phyloP scores from a whole-genome alignment of 805 yeast species.

The Wickerhamiella occidentalis region DNA sequence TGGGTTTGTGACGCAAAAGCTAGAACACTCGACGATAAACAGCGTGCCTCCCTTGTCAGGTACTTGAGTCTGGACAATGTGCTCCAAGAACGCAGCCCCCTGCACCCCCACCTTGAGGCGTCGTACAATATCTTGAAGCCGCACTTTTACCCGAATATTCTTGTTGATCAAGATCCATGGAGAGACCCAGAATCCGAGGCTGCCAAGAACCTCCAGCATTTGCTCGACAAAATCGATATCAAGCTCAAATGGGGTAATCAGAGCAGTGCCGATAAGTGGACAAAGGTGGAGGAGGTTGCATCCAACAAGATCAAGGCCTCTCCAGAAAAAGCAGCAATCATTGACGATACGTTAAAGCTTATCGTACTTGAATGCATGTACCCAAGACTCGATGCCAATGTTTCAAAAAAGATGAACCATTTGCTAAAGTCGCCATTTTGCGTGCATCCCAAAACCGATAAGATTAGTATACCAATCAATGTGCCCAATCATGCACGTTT shows the following conservation, averaged over 20 bases:
- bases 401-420: slow-evolving; percentile 79
- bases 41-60: slow-evolving; percentile 68
- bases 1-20: slow-evolving; percentile 91
- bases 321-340: slow-evolving; percentile 69
- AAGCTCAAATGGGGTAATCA: slow-evolving; percentile 55
- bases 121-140: slow-evolving; percentile 55
- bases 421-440: slow-evolving; percentile 93
- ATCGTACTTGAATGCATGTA: slow-evolving; percentile 35
- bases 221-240: not conserved
- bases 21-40: slow-evolving; percentile 54
- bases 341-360: slow-evolving; percentile 36
- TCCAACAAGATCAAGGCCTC: slow-evolving; percentile 37
- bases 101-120: slow-evolving; percentile 72
- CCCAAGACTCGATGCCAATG: slow-evolving; percentile 89
- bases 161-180: slow-evolving; percentile 76
- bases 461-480: slow-evolving; percentile 75
- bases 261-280: slow-evolving; percentile 62
- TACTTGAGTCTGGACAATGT: slow-evolving; percentile 49
- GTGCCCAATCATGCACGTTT: slow-evolving; percentile 37
- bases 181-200: slow-evolving; percentile 28
- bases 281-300: slow-evolving; percentile 43
- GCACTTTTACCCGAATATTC: slow-evolving; percentile 50
- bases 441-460: slow-evolving; percentile 91
- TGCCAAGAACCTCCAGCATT: not conserved
- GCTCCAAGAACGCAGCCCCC: slow-evolving; percentile 56